Percentiles rank a stretch among this genome's conserved stretches.
Evolutionary conservation across 345 rosid species (phyloP).

Genomic region (Syzygium oleosum): DNA sequence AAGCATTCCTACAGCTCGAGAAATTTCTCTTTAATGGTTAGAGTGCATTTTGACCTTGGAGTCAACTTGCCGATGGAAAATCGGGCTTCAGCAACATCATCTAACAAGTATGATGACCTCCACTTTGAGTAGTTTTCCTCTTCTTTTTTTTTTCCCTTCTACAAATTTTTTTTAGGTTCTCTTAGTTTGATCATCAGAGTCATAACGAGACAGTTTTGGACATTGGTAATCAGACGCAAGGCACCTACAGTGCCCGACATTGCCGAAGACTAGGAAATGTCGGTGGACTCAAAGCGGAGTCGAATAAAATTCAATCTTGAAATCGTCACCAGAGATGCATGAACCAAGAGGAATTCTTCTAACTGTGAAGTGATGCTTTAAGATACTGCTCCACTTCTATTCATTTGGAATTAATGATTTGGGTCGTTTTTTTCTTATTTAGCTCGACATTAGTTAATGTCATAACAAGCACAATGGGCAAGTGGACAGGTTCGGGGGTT

Average conservation of each 20-base stretch:
- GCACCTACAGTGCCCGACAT: not conserved
- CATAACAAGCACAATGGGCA: not conserved
- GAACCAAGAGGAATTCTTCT: not conserved
- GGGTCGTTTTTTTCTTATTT: not conserved
- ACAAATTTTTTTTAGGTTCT: not conserved
- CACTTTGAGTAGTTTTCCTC: not conserved
- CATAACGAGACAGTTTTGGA: not conserved
- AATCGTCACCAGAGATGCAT: not conserved
- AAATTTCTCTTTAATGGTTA: not conserved
- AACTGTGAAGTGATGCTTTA: not conserved
- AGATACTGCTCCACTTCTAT: too few species aligned
- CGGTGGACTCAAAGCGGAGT: not conserved
- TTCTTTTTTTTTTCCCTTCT: not conserved
- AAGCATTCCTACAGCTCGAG: not conserved
- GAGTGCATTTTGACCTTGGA: not conserved
- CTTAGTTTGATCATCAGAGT: not conserved
- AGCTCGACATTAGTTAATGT: not conserved
- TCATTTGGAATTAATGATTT: not conserved
- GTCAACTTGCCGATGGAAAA: not conserved
- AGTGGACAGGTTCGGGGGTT: not conserved
- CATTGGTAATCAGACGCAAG: not conserved
- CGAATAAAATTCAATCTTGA: not conserved
- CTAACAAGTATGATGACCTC: not conserved
- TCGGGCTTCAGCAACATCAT: not conserved
- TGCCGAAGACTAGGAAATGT: not conserved